Conservation (phyloP, 192 early-diverging fungal species). For the Chytriomyces hyalinus region DNA sequence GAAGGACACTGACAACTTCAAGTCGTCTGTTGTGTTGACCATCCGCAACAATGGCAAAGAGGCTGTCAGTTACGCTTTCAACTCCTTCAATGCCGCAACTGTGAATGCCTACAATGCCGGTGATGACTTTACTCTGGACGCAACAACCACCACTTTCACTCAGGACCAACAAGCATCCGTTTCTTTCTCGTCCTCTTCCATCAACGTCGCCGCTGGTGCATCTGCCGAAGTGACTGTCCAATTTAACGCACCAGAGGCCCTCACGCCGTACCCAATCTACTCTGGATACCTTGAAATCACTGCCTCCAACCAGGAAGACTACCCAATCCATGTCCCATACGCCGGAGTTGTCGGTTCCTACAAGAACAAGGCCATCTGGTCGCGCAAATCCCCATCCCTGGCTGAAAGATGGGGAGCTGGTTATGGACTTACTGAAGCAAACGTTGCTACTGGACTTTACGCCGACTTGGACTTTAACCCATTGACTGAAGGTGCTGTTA, state of each 20-base stretch:
- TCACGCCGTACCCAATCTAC: neutral
- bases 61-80: conserved; percentile 28
- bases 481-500: no score
- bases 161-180: conserved; percentile 15
- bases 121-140: conserved; percentile 34
- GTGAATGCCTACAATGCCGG: conserved; percentile 12
- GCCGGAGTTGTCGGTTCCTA: conserved; percentile 25
- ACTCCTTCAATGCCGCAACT: conserved; percentile 23
- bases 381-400: neutral
- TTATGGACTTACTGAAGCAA: no score
- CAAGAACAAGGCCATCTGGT: neutral
- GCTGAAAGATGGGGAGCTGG: neutral
- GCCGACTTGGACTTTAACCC: no score
- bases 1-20: conserved; percentile 43
- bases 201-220: conserved; percentile 37
- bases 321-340: conserved; percentile 29
- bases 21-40: conserved; percentile 11
- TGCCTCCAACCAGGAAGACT: conserved; percentile 1
- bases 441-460: neutral
- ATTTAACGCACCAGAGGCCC: conserved; percentile 33
- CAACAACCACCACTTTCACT: conserved; percentile 17
- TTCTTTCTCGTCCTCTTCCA: neutral
- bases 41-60: conserved; percentile 41
- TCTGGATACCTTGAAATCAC: no score
- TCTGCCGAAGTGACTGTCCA: conserved; percentile 37